Base-by-base conservation (phyloP, 2,329 filamentous ascomycete genomes). In the Elsinoe ampelina region DNA sequence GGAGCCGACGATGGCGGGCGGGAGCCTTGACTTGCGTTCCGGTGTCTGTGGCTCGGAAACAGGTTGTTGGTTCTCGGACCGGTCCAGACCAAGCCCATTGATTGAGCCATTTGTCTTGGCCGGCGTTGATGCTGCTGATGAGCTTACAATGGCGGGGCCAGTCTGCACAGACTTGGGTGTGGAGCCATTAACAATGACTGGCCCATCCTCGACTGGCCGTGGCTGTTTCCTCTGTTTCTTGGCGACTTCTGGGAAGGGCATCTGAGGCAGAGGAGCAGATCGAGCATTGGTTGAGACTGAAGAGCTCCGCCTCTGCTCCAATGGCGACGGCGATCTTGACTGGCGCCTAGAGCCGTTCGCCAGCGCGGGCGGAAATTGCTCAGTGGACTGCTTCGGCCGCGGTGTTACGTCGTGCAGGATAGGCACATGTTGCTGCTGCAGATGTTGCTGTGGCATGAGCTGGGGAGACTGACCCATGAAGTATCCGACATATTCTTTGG, bases 401-500 rank as follows among this genome's bases (percentile, higher is more conserved):
- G 66, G 66, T 30, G 75, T 64, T 19, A 76, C 72, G 58, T 70
- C 65, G 38, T 64, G 58, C 19, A 70, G 59, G 43, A 66, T 62
- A 47, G 67, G 66, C 48, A 71, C 68, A 38, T 69, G 65, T 19
- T 52, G 42, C 15, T 57, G 58, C 6, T 58, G 55, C 34, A 58
- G 55, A 15, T 64, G 60, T 55, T 64, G 67, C 47, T 68, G 67
- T 19, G 68, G 68, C 13, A 68, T 64, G 50, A 71, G 65, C 58
- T 69, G 67, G 8, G 70, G 67, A 45, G 75, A 73, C 22, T 76
- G 73, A 10, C 70, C 71, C 43, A 77, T 67, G 57, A 73, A 75
- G 62, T 78, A 78, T 2, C 75, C 75, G 11, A 76, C 68, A 61
- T 77, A 78, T 58, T 78, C 75, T 61, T 77, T 77, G 1, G 75